A percentile compares a stretch with the other conserved stretches of the same genome.
phyloP scores from a whole-genome alignment of 2,329 filamentous ascomycete species.

The Claviceps pusilla region DNA sequence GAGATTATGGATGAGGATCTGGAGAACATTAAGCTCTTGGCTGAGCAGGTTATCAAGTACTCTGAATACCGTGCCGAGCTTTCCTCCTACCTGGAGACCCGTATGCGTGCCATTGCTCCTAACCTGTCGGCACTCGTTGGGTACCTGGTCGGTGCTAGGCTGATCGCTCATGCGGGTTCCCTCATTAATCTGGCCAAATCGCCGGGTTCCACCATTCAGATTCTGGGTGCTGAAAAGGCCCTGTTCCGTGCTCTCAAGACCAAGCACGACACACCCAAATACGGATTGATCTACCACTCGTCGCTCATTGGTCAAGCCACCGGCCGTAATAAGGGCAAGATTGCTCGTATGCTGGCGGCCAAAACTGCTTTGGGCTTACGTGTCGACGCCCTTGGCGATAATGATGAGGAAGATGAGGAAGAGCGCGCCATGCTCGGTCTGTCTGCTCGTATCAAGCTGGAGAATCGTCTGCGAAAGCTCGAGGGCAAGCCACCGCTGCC shows the following conservation, averaged over 20 bases:
- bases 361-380: conserved; percentile 88
- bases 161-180: conserved; percentile 89
- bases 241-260: conserved; percentile 97
- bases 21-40: conserved; percentile 79
- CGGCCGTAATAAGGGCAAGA: conserved; percentile 98
- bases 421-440: conserved; percentile 73
- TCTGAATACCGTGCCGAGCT: conserved; percentile 82
- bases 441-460: conserved; percentile 54
- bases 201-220: conserved; percentile 90
- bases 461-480: conserved; percentile 59
- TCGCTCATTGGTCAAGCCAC: conserved; percentile 92
- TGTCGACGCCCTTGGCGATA: conserved; percentile 56
- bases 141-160: conserved; percentile 80
- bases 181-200: conserved; percentile 91
- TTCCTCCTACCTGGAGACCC: conserved; percentile 73
- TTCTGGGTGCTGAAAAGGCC: conserved; percentile 95
- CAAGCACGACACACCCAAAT: conserved; percentile 97
- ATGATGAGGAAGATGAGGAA: conserved; percentile 67
- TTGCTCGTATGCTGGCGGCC: conserved; percentile 86
- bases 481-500: conserved; percentile 82
- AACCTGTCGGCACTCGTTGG: conserved; percentile 90
- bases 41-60: conserved; percentile 84
- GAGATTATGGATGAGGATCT: conserved; percentile 89
- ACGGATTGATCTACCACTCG: conserved; percentile 85
- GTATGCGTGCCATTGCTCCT: conserved; percentile 93